These are phyloP conservation scores for Aspergillus chevalieri DNA, from an alignment of 2,329 filamentous ascomycete species.

Conservation along the genomic window DNA sequence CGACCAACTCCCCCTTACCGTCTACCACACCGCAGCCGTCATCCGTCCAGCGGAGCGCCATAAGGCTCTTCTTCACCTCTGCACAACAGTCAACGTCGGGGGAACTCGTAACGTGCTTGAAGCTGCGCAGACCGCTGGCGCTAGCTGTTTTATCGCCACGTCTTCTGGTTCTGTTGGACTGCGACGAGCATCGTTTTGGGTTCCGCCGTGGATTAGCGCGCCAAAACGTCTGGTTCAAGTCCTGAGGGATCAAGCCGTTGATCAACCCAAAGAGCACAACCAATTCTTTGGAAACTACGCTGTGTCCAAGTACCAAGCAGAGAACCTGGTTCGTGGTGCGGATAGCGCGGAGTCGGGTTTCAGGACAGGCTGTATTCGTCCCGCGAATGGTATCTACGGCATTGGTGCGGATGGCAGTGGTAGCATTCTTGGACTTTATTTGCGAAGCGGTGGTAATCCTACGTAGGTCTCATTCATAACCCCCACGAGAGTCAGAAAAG, in stretches of 20 bases:
- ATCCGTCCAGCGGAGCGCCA: constrained; percentile 49
- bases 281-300: constrained; percentile 48
- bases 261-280: constrained; percentile 34
- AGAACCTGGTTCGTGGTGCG: constrained; percentile 45
- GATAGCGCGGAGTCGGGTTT: constrained; percentile 36
- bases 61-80: constrained; percentile 40
- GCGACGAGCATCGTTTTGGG: constrained; percentile 38
- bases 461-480: constrained; percentile 18
- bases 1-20: constrained; percentile 46
- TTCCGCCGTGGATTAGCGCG: constrained; percentile 38
- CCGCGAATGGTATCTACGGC: constrained; percentile 51
- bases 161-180: constrained; percentile 47
- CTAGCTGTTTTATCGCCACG: constrained; percentile 49
- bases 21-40: constrained; percentile 53
- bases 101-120: constrained; percentile 47
- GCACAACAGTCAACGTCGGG: constrained; percentile 45
- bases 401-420: constrained; percentile 36
- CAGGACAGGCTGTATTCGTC: constrained; percentile 50
- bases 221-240: constrained; percentile 42
- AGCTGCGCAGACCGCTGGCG: constrained; percentile 42
- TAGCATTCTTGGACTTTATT: constrained; percentile 34
- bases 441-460: constrained; percentile 33
- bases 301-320: constrained; percentile 47
- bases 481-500: background rate
- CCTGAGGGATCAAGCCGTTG: constrained; percentile 36